phyloP scores from a whole-genome alignment of 148 eudicot genomes.

The Pouteria glomerata region DNA sequence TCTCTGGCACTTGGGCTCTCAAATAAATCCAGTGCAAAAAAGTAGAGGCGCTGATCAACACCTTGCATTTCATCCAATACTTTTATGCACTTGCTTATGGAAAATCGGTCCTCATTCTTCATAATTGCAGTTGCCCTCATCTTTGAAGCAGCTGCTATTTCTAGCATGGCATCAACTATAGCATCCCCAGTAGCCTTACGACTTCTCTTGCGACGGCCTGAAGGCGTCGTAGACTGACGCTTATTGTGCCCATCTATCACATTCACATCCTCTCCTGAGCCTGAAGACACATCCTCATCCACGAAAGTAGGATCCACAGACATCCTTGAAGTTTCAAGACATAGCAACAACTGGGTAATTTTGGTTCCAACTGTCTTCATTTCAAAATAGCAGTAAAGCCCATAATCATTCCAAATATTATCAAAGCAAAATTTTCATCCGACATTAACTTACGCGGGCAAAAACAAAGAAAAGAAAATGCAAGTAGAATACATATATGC shows the following conservation, averaged over 20 bases:
- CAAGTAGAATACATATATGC: background rate
- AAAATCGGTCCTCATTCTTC: constrained; percentile 57
- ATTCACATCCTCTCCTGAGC: constrained; percentile 64
- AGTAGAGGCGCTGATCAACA: constrained; percentile 59
- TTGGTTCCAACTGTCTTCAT: constrained; percentile 26
- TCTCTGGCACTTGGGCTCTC: constrained; percentile 56
- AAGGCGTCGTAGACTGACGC: constrained; percentile 33
- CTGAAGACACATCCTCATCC: constrained; percentile 71
- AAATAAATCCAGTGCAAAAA: constrained; percentile 60
- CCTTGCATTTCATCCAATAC: constrained; percentile 67
- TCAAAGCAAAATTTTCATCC: constrained; percentile 6
- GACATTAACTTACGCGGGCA: background rate
- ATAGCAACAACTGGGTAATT: constrained; percentile 20
- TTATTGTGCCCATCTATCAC: constrained; percentile 55
- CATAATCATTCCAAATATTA: constrained; percentile 12
- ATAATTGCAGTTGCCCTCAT: constrained; percentile 60
- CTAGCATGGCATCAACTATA: constrained; percentile 74
- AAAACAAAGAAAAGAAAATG: constrained; percentile 2
- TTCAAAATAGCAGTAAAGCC: constrained; percentile 34
- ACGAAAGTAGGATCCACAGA: constrained; percentile 51
- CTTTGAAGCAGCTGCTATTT: constrained; percentile 82
- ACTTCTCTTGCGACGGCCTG: constrained; percentile 59
- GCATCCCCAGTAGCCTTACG: constrained; percentile 76
- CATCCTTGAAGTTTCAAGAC: constrained; percentile 37
- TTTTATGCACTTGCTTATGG: constrained; percentile 71